These are phyloP conservation scores for Starmera caribaea DNA, from an alignment of 805 yeast species.

Conservation along the genomic window DNA sequence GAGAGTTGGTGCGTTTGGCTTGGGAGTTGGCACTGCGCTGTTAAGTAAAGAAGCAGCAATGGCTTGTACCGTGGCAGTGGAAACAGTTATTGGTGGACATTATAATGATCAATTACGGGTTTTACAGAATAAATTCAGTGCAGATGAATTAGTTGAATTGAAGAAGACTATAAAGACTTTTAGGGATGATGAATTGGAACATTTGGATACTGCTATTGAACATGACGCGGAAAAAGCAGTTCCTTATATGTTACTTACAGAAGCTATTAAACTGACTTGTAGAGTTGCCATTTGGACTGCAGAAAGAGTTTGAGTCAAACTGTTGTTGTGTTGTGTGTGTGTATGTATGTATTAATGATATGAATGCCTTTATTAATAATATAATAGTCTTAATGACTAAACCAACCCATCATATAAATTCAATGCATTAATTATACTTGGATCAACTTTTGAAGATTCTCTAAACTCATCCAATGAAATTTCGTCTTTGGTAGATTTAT, in stretches of 20 bases:
- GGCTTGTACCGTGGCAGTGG: slow-evolving; percentile 99
- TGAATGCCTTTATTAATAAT: neutral
- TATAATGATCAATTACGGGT: slow-evolving; percentile 84
- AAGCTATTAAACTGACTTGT: slow-evolving; percentile 75
- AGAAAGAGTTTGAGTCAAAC: slow-evolving; percentile 70
- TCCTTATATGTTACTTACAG: slow-evolving; percentile 85
- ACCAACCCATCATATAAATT: slow-evolving; percentile 77
- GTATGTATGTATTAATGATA: neutral
- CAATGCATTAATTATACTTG: slow-evolving; percentile 65
- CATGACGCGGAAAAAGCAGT: slow-evolving; percentile 89
- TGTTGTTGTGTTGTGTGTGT: neutral
- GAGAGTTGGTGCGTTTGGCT: slow-evolving; percentile 81
- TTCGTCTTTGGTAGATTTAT: slow-evolving; percentile 57
- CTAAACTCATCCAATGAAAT: slow-evolving; percentile 80
- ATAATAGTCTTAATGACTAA: slow-evolving; percentile 17
- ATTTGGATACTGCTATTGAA: slow-evolving; percentile 85
- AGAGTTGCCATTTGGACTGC: slow-evolving; percentile 88
- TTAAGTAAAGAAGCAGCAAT: slow-evolving; percentile 93
- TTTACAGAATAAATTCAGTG: slow-evolving; percentile 47
- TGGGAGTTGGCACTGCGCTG: slow-evolving; percentile 83
- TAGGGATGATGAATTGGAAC: slow-evolving; percentile 93
- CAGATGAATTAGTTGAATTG: slow-evolving; percentile 49
- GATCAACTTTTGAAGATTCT: slow-evolving; percentile 70
- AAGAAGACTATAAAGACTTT: slow-evolving; percentile 60
- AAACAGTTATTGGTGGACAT: slow-evolving; percentile 95